Evolutionary conservation across 1,284 basidiomycete genomes (phyloP), one percentile per base, ranked within the genome.

Genomic region (Rhodotorula sp.): DNA sequence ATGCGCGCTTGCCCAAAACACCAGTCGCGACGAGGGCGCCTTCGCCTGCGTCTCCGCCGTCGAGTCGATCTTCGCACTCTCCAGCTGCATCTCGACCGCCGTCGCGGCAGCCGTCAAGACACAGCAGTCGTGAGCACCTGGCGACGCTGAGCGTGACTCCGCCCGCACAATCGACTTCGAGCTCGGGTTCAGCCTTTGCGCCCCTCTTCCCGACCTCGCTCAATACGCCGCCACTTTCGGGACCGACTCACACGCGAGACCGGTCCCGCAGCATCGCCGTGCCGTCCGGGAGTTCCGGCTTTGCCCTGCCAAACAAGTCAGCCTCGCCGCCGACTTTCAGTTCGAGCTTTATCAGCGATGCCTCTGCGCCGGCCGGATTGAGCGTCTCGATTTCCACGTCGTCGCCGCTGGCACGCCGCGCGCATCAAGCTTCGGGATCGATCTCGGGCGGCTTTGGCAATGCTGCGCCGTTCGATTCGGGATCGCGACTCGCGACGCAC

Each of bases 1-100:
- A 73, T 6, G 23, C 56, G 14, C 57, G 64, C 16, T 49, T 73
- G 1, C 74, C 74, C 39, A 69, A 66, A 58, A 76, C 75, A 10
- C 75, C 75, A 1, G 21, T 64, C 0, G 75, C 70, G 3, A 76
- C 75, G 5, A 67, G 75, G 1, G 75, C 75, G 5, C 72, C 72
- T 5, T 74, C 75, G 3, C 75, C 75, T 4, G 67, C 70, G 2
- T 74, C 75, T 1, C 57, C 64, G 0, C 62, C 70, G 0, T 68
- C 75, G 10, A 48, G 63, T 7, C 67, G 54, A 12, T 72, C 75
- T 2, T 61, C 52, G 0, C 39, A n/a, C 21, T 72, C 72, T 23
- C 61, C 59, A 1, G 15, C 64, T 5, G 23, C 56, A 3, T 74
- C 74, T 18, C 69, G 69, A 23, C 62, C 52, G 0, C 48, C 56